A percentile compares a stretch with the other conserved stretches of the same genome.
phyloP scores from a whole-genome alignment of 805 yeast species.

The Candida wancherniae region DNA sequence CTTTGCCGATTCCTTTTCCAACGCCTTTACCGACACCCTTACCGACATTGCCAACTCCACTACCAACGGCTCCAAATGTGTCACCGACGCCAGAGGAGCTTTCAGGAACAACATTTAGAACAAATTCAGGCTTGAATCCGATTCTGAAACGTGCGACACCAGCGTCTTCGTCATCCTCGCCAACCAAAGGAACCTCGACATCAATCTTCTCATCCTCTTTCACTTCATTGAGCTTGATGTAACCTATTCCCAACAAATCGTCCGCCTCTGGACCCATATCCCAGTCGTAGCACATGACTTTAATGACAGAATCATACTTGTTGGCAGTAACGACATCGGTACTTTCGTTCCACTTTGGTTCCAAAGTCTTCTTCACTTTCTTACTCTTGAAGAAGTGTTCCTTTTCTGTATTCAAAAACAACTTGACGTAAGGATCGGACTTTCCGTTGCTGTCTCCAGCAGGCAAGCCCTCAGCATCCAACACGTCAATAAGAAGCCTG shows the following conservation, averaged over 20 bases:
- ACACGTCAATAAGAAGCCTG: slow-evolving; percentile 52
- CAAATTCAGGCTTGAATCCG: slow-evolving; percentile 66
- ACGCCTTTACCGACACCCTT: slow-evolving; percentile 19
- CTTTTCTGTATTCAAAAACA: slow-evolving; percentile 59
- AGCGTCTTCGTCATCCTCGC: slow-evolving; percentile 46
- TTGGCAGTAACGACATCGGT: slow-evolving; percentile 53
- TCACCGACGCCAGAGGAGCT: slow-evolving; percentile 36
- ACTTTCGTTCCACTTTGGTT: slow-evolving; percentile 85
- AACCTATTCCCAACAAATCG: slow-evolving; percentile 70
- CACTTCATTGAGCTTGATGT: slow-evolving; percentile 52
- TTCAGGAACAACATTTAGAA: slow-evolving; percentile 41
- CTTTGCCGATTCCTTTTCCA: slow-evolving; percentile 22
- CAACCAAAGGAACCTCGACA: slow-evolving; percentile 44
- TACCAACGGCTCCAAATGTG: slow-evolving; percentile 41
- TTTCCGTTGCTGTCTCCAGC: slow-evolving; percentile 91
- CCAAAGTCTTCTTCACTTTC: slow-evolving; percentile 77
- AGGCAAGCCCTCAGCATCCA: slow-evolving; percentile 62
- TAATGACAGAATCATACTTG: slow-evolving; percentile 55
- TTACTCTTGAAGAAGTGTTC: slow-evolving; percentile 67
- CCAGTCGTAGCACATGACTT: slow-evolving; percentile 75
- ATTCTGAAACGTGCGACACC: slow-evolving; percentile 62
- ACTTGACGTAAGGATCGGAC: slow-evolving; percentile 84
- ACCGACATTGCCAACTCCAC: slow-evolving; percentile 18
- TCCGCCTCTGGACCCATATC: slow-evolving; percentile 86
- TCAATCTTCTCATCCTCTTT: slow-evolving; percentile 35